Evolutionary conservation across 768 basidiomycete genomes (phyloP), one percentile per base, ranked within the genome.

Genomic region (Podaxis rugospora): DNA sequence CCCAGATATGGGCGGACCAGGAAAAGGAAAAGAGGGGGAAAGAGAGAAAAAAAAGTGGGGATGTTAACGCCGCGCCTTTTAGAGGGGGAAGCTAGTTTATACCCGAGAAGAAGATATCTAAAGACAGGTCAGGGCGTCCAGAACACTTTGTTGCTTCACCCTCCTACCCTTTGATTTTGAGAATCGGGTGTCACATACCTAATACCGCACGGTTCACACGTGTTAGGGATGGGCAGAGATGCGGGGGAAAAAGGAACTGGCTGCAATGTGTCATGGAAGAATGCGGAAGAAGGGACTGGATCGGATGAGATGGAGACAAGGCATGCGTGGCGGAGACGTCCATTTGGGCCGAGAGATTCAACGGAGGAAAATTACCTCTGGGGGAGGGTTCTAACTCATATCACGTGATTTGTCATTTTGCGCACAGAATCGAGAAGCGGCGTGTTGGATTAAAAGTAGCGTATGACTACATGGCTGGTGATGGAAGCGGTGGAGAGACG

Each of bases 171-270:
- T 57, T 47, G 59, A 61, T 46, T 23, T 63, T 54, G 61, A 57
- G 58, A 65, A 63, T 42, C 59, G 64, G 61, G 55, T 44, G 56
- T 66, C 67, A 69, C 64, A 70, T 71, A 73, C 69, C 69, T 69
- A 69, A 70, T 69, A 76, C 76, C 80, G 75, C 78, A 74, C 73
- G 76, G 70, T 62, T 72, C 70, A 72, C 79, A 79, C 79, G 79
- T 80, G 79, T 73, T 66, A 53, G 68, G 66, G 71, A 57, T 69
- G 69, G 73, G 73, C 66, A 64, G 65, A 69, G 67, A 72, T 74
- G 70, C 64, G 69, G 68, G 68, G 69, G 66, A 68, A 68, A 69
- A 65, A 69, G 65, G 54, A 55, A 61, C 66, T 66, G 55, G 56
- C 64, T 65, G 67, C 69, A 71, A 68, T 68, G 70, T 69, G 69